Evolutionary conservation across 441 rosid species (phyloP).

Genomic region (Rhodomyrtus psidioides): DNA sequence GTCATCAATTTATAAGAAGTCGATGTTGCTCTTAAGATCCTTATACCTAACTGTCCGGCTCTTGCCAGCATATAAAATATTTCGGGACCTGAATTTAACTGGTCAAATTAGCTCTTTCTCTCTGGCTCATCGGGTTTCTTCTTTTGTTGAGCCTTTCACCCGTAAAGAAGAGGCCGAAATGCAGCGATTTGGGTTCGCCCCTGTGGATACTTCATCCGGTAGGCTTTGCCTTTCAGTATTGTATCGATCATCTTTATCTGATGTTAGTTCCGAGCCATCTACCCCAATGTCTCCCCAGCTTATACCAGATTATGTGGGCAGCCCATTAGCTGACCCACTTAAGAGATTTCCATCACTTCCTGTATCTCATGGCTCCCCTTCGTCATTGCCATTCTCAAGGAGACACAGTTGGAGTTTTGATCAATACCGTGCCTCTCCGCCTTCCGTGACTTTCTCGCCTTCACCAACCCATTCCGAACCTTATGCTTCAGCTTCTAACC

Average conservation of each 20-base stretch:
- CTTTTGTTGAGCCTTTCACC: constrained; percentile 72
- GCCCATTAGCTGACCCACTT: constrained; percentile 85
- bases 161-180: constrained; percentile 78
- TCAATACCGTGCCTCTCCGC: constrained; percentile 56
- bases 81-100: constrained; percentile 66
- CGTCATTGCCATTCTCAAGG: constrained; percentile 68
- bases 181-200: constrained; percentile 78
- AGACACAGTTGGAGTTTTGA: constrained; percentile 88
- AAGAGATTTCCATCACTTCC: constrained; percentile 75
- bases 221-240: constrained; percentile 82
- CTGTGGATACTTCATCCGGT: constrained; percentile 76
- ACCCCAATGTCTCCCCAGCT: constrained; percentile 77
- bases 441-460: constrained; percentile 63
- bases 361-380: constrained; percentile 61
- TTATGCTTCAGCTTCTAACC: constrained; percentile 44
- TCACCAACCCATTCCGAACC: constrained; percentile 78
- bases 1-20: constrained; percentile 65
- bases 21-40: constrained; percentile 73
- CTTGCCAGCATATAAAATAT: constrained; percentile 83
- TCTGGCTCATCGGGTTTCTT: constrained; percentile 75
- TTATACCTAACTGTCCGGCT: constrained; percentile 80
- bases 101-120: constrained; percentile 48
- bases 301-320: constrained; percentile 88
- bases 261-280: constrained; percentile 58
- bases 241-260: constrained; percentile 54